Percentiles rank a stretch among this genome's conserved stretches.
Conservation (phyloP, 495 filamentous ascomycete genomes). For the Chaetomium tenue region DNA sequence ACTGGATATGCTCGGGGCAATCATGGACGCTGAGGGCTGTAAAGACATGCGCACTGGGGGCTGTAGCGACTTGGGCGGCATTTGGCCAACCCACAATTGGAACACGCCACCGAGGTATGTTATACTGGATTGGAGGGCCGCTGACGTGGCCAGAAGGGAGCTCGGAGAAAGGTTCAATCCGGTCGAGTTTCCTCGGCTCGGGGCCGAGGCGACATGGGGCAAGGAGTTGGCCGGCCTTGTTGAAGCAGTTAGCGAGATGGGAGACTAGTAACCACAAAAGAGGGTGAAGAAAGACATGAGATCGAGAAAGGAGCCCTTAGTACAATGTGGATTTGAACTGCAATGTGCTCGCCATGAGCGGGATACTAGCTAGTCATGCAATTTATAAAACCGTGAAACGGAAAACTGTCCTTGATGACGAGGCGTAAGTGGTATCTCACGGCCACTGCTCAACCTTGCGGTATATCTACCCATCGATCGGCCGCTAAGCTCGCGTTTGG, state of each 20-base stretch:
- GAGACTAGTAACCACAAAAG: background rate
- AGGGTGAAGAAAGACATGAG: no score
- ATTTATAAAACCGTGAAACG: background rate
- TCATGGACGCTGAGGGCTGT: background rate
- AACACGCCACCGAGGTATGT: background rate
- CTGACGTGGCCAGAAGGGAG: background rate
- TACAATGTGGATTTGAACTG: background rate
- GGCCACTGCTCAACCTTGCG: background rate
- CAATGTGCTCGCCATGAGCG: background rate
- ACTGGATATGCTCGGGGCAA: conserved; percentile 2
- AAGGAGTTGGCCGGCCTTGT: no score
- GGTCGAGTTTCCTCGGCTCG: background rate
- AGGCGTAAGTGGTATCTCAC: background rate
- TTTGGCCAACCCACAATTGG: background rate
- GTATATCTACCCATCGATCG: background rate
- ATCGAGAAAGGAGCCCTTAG: background rate
- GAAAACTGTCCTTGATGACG: background rate
- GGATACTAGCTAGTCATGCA: background rate
- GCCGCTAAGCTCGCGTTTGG: background rate
- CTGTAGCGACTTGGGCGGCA: background rate
- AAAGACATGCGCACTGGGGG: background rate
- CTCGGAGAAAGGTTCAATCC: background rate
- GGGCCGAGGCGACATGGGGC: background rate
- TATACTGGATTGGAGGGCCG: background rate
- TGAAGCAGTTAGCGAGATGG: background rate